These are phyloP conservation scores for Lentinula edodes DNA, from an alignment of 768 basidiomycete species.

Conservation along the genomic window DNA sequence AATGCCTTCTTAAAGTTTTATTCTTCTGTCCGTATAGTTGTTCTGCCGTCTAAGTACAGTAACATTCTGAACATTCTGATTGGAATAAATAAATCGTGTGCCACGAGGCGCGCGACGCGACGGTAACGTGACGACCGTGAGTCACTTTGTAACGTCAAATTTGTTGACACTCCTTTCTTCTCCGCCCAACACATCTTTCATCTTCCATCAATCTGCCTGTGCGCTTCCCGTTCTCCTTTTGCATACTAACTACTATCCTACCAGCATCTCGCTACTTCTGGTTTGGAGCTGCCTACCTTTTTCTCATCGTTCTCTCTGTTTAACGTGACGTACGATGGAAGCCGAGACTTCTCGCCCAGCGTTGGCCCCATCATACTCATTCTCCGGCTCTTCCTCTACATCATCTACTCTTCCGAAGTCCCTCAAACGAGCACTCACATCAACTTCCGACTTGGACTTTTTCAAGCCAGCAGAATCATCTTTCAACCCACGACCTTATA, in stretches of 20 bases:
- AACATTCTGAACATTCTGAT: no score
- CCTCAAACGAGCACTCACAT: slow-evolving; percentile 43
- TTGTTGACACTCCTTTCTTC: neutral
- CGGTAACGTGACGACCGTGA: neutral
- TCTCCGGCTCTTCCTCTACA: slow-evolving; percentile 20
- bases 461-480: slow-evolving; percentile 60
- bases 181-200: neutral
- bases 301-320: neutral
- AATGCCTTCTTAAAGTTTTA: no score
- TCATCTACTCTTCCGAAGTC: slow-evolving; percentile 19
- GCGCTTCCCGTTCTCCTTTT: neutral
- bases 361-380: slow-evolving; percentile 20
- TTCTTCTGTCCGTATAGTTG: no score
- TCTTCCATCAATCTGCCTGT: neutral
- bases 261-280: neutral
- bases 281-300: neutral
- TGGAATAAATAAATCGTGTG: no score
- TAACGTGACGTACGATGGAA: neutral
- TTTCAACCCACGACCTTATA: slow-evolving; percentile 62
- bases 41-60: no score
- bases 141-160: neutral
- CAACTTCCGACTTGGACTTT: slow-evolving; percentile 48
- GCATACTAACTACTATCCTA: neutral
- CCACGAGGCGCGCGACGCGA: neutral
- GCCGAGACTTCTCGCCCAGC: slow-evolving; percentile 14